Evolutionary conservation across 768 basidiomycete species (phyloP).

Genomic region (Tylopilus sp.): DNA sequence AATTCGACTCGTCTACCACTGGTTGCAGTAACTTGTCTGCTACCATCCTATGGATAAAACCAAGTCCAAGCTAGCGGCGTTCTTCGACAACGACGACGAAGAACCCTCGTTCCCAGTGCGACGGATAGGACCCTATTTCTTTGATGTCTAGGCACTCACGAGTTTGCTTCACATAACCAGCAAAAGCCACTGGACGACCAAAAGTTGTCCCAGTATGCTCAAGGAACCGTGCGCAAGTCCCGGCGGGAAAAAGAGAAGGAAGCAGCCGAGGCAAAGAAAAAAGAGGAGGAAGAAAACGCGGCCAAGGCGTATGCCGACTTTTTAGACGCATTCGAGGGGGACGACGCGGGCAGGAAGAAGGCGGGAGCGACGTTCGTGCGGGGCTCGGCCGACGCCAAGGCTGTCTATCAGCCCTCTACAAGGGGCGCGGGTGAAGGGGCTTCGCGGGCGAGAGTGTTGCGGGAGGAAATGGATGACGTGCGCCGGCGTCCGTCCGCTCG

Average conservation of each 20-base stretch:
- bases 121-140: constrained; percentile 68
- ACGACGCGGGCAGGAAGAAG: constrained; percentile 49
- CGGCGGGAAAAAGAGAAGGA: constrained; percentile 91
- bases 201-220: constrained; percentile 81
- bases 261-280: constrained; percentile 84
- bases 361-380: constrained; percentile 60
- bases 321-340: constrained; percentile 78
- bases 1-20: background rate
- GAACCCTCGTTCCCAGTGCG: constrained; percentile 89
- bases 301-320: constrained; percentile 83
- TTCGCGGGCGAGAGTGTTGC: constrained; percentile 31
- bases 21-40: constrained; percentile 1
- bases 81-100: constrained; percentile 84
- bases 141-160: constrained; percentile 54
- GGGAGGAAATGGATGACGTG: constrained; percentile 32
- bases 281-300: constrained; percentile 77
- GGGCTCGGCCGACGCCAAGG: constrained; percentile 41
- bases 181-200: constrained; percentile 83
- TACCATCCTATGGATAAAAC: constrained; percentile 31
- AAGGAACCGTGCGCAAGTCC: constrained; percentile 87
- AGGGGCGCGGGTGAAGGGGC: constrained; percentile 28
- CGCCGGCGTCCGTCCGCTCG: constrained; percentile 17
- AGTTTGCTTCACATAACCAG: constrained; percentile 53
- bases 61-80: constrained; percentile 60
- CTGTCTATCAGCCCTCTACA: constrained; percentile 42